Conservation (phyloP, 225 moss, liverwort and hornwort species). For the Bryum argenteum region DNA sequence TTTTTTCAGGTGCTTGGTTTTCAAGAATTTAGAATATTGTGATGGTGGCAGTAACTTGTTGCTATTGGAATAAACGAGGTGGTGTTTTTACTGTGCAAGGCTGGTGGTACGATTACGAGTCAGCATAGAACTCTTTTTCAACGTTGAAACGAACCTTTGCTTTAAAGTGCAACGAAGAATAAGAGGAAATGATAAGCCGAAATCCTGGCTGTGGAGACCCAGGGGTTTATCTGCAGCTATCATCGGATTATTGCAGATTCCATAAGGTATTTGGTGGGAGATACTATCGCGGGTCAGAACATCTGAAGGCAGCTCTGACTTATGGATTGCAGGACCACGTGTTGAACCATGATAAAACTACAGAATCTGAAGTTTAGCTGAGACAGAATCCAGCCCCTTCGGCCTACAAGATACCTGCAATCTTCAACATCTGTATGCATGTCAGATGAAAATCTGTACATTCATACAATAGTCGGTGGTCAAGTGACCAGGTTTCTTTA, state of each 20-base stretch:
- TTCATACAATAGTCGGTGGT: background rate
- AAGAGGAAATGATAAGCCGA: constrained; percentile 1
- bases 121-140: constrained; percentile 4
- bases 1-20: constrained; percentile 20
- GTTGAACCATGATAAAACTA: background rate
- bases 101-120: constrained; percentile 1
- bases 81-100: background rate
- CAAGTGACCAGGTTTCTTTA: constrained; percentile 9
- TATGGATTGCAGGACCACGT: constrained; percentile 6
- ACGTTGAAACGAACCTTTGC: constrained; percentile 17
- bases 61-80: background rate
- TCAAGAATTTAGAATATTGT: background rate
- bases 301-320: constrained; percentile 20
- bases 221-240: background rate
- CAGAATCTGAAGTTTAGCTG: background rate
- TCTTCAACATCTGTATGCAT: background rate
- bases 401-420: constrained; percentile 8
- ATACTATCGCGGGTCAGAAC: constrained; percentile 14
- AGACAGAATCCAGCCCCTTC: background rate
- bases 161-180: constrained; percentile 5
- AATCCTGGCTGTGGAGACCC: constrained; percentile 8
- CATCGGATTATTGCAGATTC: constrained; percentile 6
- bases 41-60: background rate
- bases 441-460: constrained; percentile 17
- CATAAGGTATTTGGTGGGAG: constrained; percentile 12